Conservation (phyloP, 2,329 filamentous ascomycete genomes). For the Penicillium sp. region DNA sequence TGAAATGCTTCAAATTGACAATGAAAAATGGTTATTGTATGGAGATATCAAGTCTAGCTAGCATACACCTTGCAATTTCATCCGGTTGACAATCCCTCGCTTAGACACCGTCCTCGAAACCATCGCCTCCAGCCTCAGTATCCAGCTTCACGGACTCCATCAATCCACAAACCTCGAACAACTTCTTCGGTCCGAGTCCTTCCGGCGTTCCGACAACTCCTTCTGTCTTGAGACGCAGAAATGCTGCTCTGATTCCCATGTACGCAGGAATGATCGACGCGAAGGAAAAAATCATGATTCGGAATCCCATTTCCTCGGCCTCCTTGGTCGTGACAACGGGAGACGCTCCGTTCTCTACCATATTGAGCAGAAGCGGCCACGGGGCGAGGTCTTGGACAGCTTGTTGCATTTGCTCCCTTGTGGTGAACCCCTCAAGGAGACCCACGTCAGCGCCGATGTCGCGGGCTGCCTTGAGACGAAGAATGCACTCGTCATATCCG, state of each 20-base stretch:
- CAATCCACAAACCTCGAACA: slow-evolving; percentile 45
- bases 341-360: slow-evolving; percentile 45
- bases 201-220: slow-evolving; percentile 35
- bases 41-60: neutral
- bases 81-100: neutral
- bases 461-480: slow-evolving; percentile 39
- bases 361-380: slow-evolving; percentile 45
- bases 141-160: slow-evolving; percentile 43
- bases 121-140: slow-evolving; percentile 36
- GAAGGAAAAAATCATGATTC: slow-evolving; percentile 46
- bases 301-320: slow-evolving; percentile 43
- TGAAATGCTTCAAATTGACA: neutral
- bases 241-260: slow-evolving; percentile 34
- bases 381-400: slow-evolving; percentile 39
- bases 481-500: slow-evolving; percentile 44
- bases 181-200: slow-evolving; percentile 33
- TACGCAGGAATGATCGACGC: slow-evolving; percentile 40
- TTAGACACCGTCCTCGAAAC: slow-evolving; percentile 30
- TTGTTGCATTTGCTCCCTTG: slow-evolving; percentile 36
- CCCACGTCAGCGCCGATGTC: slow-evolving; percentile 43
- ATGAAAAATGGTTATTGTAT: neutral
- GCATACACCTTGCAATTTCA: neutral
- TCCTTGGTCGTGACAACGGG: slow-evolving; percentile 41
- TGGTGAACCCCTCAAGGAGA: slow-evolving; percentile 44
- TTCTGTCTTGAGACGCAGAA: slow-evolving; percentile 37